phyloP scores from a whole-genome alignment of 2,329 filamentous ascomycete genomes.

The Aaosphaeria arxii region DNA sequence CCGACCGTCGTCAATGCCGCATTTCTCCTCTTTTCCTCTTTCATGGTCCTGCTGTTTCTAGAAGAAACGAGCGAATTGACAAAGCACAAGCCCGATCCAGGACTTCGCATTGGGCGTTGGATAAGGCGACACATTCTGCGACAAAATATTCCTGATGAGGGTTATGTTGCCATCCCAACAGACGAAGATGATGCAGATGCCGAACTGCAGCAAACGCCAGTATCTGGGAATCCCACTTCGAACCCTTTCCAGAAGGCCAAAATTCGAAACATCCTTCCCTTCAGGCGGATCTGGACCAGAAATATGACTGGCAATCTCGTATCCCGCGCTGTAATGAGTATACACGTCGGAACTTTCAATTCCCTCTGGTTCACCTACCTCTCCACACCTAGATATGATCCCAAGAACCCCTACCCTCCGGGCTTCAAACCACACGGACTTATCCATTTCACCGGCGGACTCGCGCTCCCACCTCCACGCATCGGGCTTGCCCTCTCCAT shows the following conservation, averaged over 20 bases:
- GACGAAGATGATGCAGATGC: conserved; percentile 18
- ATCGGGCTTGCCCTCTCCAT: conserved; percentile 50
- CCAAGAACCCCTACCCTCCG: conserved; percentile 28
- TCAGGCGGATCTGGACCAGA: conserved; percentile 46
- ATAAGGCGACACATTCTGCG: conserved; percentile 34
- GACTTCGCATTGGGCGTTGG: conserved; percentile 39
- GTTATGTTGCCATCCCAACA: conserved; percentile 29
- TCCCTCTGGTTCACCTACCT: conserved; percentile 51
- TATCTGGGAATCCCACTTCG: conserved; percentile 9
- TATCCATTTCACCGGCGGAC: conserved; percentile 48
- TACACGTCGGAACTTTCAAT: conserved; percentile 50
- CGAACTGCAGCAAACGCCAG: conserved; percentile 29
- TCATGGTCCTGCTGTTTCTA: conserved; percentile 60
- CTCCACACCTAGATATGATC: conserved; percentile 44
- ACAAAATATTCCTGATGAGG: conserved; percentile 13
- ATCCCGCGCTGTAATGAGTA: conserved; percentile 44
- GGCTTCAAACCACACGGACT: conserved; percentile 36
- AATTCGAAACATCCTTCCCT: conserved; percentile 38
- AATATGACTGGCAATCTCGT: conserved; percentile 45
- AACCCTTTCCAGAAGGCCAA: conserved; percentile 9
- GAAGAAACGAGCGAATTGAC: conserved; percentile 56
- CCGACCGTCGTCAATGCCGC: conserved; percentile 65
- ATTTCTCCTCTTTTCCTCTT: conserved; percentile 56
- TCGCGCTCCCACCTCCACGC: conserved; percentile 45
- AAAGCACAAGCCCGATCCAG: conserved; percentile 40